These are phyloP conservation scores for Saccharomycopsis phalli DNA, from an alignment of 1,139 yeast genomes.

Conservation along the genomic window DNA sequence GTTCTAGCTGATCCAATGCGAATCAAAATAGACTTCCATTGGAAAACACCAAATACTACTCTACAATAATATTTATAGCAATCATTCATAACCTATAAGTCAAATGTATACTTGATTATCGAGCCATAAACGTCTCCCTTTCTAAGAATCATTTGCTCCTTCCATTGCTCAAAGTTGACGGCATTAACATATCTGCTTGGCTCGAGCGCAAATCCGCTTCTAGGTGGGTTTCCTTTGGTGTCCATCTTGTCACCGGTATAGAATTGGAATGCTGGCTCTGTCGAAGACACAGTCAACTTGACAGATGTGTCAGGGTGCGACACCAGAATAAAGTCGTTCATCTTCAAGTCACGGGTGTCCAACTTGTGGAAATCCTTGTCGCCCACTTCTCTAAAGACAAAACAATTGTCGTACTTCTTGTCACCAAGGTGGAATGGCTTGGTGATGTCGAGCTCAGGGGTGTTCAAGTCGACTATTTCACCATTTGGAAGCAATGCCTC, in stretches of 20 bases:
- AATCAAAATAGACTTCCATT: too few relatives aligned
- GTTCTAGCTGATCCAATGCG: too few relatives aligned
- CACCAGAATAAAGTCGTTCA: constrained; percentile 38
- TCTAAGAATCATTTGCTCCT: constrained; percentile 40
- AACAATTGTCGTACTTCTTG: constrained; percentile 40
- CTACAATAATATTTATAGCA: too few relatives aligned
- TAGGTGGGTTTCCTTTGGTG: constrained; percentile 30
- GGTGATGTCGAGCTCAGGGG: constrained; percentile 18
- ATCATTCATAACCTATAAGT: too few relatives aligned
- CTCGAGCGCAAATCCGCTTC: constrained; percentile 59
- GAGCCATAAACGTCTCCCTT: constrained; percentile 51
- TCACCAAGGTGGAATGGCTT: constrained; percentile 25
- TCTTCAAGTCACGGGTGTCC: constrained; percentile 36
- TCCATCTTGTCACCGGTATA: constrained; percentile 52
- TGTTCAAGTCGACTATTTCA: constrained; percentile 25
- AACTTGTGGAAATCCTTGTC: constrained; percentile 28
- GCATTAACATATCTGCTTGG: constrained; percentile 57
- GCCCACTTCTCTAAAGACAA: constrained; percentile 29
- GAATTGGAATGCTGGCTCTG: constrained; percentile 64
- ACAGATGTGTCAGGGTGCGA: constrained; percentile 38
- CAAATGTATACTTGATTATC: constrained; percentile 31
- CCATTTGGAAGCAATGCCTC: constrained; percentile 45
- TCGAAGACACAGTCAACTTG: constrained; percentile 39
- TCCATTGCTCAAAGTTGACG: constrained; percentile 41
- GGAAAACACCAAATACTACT: too few relatives aligned